phyloP scores from a whole-genome alignment of 2,329 filamentous ascomycete species.

The Nakataea oryzae region DNA sequence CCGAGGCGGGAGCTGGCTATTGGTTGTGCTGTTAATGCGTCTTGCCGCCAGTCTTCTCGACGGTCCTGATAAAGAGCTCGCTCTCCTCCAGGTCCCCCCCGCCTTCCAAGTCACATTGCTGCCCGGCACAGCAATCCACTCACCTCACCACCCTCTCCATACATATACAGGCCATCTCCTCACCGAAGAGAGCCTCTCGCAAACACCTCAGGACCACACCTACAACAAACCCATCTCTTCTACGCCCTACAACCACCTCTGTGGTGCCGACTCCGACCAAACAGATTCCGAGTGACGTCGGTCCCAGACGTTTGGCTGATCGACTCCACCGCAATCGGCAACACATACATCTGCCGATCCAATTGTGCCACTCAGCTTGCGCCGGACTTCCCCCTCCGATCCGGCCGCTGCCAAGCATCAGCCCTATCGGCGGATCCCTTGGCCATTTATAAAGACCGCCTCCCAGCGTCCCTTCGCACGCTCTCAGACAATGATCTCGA shows the following conservation, averaged over 20 bases:
- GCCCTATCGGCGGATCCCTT: background rate
- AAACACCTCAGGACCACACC: background rate
- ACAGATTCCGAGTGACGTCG: background rate
- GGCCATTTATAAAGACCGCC: background rate
- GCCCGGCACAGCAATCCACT: too few species aligned
- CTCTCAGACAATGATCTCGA: constrained; percentile 5
- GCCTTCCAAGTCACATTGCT: too few species aligned
- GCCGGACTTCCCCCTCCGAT: background rate
- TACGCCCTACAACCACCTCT: background rate
- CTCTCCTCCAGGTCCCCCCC: background rate
- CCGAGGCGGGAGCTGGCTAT: background rate
- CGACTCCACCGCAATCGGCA: background rate
- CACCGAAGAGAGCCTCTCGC: background rate
- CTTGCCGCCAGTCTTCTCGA: background rate
- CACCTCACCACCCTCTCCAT: too few species aligned
- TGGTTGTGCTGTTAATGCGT: background rate
- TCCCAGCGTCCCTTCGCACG: background rate
- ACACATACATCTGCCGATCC: background rate
- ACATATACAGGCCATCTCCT: background rate
- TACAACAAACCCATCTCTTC: background rate
- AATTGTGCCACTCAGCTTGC: background rate
- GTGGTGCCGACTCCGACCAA: background rate
- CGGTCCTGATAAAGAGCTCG: background rate
- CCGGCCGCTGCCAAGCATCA: background rate
- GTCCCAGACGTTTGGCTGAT: background rate